Evolutionary conservation across 805 yeast species (phyloP).

Genomic region (Kluyveromyces siamensis): DNA sequence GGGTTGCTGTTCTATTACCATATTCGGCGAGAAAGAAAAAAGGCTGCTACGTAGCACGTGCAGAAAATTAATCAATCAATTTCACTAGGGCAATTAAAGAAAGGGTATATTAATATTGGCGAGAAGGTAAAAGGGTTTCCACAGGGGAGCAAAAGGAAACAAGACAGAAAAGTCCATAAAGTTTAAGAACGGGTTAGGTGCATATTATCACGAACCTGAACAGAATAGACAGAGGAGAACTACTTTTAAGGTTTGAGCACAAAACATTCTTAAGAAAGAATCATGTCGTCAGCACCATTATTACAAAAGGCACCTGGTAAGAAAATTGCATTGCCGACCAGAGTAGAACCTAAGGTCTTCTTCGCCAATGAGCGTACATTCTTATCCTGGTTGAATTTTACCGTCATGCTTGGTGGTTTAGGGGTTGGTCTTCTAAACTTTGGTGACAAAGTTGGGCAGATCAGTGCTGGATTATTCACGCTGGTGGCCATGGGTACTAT

Average conservation of each 20-base stretch:
- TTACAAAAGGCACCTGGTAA: slow-evolving; percentile 72
- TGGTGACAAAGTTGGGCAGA: slow-evolving; percentile 89
- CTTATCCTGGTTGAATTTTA: slow-evolving; percentile 95
- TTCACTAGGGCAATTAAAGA: too few species aligned
- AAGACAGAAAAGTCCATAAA: too few species aligned
- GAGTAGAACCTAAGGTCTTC: slow-evolving; percentile 98
- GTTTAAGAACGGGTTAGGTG: too few species aligned
- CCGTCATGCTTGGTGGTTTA: slow-evolving; percentile 94
- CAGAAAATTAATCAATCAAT: too few species aligned
- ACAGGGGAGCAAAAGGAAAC: too few species aligned
- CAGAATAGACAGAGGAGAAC: not conserved
- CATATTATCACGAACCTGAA: too few species aligned
- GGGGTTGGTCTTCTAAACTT: slow-evolving; percentile 94
- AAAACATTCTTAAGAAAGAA: not conserved
- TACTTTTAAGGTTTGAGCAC: not conserved
- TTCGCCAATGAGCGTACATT: slow-evolving; percentile 98
- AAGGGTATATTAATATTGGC: too few species aligned
- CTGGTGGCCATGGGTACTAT: slow-evolving; percentile 95
- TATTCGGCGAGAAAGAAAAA: too few species aligned
- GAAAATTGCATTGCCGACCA: slow-evolving; percentile 93
- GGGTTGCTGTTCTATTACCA: too few species aligned
- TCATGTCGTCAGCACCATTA: slow-evolving; percentile 58
- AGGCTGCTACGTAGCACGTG: too few species aligned
- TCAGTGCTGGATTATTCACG: slow-evolving; percentile 90
- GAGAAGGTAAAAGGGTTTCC: too few species aligned